phyloP scores from a whole-genome alignment of 2,329 filamentous ascomycete species.

The Ramichloridium luteum region DNA sequence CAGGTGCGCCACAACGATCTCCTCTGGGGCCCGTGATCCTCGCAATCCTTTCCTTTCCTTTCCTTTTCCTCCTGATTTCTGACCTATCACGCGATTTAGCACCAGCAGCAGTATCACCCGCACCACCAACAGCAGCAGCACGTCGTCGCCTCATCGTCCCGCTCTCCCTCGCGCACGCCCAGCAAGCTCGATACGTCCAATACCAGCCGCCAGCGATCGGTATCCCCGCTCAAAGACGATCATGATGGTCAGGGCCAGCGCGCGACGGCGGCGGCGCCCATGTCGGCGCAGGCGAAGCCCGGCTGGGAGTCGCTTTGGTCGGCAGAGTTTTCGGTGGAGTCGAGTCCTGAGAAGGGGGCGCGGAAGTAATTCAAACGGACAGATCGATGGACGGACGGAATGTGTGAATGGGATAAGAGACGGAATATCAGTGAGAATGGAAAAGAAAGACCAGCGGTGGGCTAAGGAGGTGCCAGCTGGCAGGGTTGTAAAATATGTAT shows the following conservation, averaged over 20 bases:
- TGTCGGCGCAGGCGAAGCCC: conserved; percentile 6
- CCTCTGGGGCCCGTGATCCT: conserved; percentile 3
- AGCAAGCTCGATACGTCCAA: not conserved
- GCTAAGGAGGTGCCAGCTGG: too few relatives aligned
- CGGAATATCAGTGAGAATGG: too few relatives aligned
- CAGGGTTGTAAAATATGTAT: too few relatives aligned
- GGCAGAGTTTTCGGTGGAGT: conserved; percentile 21
- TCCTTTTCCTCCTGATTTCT: too few relatives aligned
- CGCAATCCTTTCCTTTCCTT: too few relatives aligned
- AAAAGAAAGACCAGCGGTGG: too few relatives aligned
- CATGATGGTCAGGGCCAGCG: conserved; percentile 9
- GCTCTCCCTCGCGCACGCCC: not conserved
- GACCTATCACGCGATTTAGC: too few relatives aligned
- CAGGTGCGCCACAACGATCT: too few relatives aligned
- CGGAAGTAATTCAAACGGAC: too few relatives aligned
- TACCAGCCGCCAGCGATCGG: conserved; percentile 12
- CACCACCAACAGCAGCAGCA: not conserved
- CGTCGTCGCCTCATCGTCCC: not conserved
- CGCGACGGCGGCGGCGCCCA: not conserved
- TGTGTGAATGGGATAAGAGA: too few relatives aligned
- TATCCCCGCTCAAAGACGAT: conserved; percentile 22
- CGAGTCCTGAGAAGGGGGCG: conserved; percentile 21
- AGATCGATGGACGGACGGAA: too few relatives aligned
- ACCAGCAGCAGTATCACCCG: not conserved
- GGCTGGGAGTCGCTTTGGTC: conserved; percentile 23